A percentile compares a stretch with the other conserved stretches of the same genome.
Evolutionary conservation across 2,329 filamentous ascomycete species (phyloP).

Genomic region (Anthostomella pinea): DNA sequence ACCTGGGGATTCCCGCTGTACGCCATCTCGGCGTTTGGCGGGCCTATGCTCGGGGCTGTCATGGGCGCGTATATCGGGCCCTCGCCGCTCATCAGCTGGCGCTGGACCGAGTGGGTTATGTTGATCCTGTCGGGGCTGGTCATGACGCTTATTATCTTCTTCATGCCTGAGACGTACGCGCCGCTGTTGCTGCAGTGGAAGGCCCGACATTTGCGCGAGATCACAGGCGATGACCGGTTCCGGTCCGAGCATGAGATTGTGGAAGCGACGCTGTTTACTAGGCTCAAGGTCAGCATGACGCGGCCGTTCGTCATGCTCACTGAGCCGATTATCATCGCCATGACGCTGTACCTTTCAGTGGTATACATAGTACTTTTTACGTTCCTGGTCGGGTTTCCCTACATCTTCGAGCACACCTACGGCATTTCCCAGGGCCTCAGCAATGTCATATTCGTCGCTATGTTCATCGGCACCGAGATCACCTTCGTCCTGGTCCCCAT

Average conservation of each 20-base stretch:
- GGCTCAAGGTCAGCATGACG: slow-evolving; percentile 20
- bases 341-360: slow-evolving; percentile 46
- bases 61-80: slow-evolving; percentile 27
- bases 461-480: slow-evolving; percentile 37
- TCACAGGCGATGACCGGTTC: slow-evolving; percentile 26
- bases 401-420: slow-evolving; percentile 41
- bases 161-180: slow-evolving; percentile 31
- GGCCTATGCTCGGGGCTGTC: slow-evolving; percentile 29
- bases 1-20: slow-evolving; percentile 24
- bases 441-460: slow-evolving; percentile 37
- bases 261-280: slow-evolving; percentile 18
- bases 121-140: slow-evolving; percentile 25
- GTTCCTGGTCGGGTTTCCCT: slow-evolving; percentile 45
- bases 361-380: slow-evolving; percentile 50
- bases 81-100: slow-evolving; percentile 12
- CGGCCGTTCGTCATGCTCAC: slow-evolving; percentile 32
- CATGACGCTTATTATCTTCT: slow-evolving; percentile 17
- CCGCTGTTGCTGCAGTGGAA: slow-evolving; percentile 29
- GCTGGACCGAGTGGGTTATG: slow-evolving; percentile 40
- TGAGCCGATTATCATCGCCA: slow-evolving; percentile 37
- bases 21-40: slow-evolving; percentile 21
- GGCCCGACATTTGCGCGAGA: slow-evolving; percentile 23
- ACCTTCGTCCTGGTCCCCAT: slow-evolving; percentile 26
- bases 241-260: slow-evolving; percentile 19
- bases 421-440: slow-evolving; percentile 37